Evolutionary conservation across 768 basidiomycete species (phyloP), one percentile per base, ranked within the genome.

Genomic region (Naganishia friedmannii): DNA sequence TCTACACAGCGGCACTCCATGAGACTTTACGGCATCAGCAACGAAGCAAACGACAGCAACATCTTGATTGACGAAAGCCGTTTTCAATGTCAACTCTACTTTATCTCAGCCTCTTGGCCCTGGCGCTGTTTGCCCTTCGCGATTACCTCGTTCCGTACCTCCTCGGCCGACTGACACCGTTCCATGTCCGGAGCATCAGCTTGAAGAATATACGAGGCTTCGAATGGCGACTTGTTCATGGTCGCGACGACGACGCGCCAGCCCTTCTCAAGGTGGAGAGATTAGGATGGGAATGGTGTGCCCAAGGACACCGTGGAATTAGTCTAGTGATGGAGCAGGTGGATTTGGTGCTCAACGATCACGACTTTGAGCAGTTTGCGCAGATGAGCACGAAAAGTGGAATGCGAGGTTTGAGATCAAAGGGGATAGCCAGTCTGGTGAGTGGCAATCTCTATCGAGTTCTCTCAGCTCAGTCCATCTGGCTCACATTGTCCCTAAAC

Each of bases 221-320:
- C 23, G 79, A 80, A 74, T 79, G 77, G 77, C 51, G 73, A 9
- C 37, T 54, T 2, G 51, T 48, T 26, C 13, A 58, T 5, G 17
- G 71, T n/a, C 29, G 15, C 5, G 31, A 29, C 19, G 23, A 48
- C 39, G 65, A 66, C 7, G 66, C 74, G 13, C 39, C 71, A 32
- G 75, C 75, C 7, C 72, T 72, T 9, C 31, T 78, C n/a, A 54
- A 71, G 63, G 53, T 77, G 9, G 76, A 77, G 57, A 57, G 73
- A 26, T 67, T 69, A 8, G 69, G 69, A 28, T 76, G 73, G 74
- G 58, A 58, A 7, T 74, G 73, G 74, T 75, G 76, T 28, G 34
- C 39, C 21, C 42, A 53, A 34, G 28, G 0, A 28, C 72, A 53
- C 26, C 39, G 65, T 23, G 31, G 48, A 37, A 13, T 73, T 5